These are phyloP conservation scores for Termitomyces sp. DNA, from an alignment of 768 basidiomycete genomes.

Conservation along the genomic window DNA sequence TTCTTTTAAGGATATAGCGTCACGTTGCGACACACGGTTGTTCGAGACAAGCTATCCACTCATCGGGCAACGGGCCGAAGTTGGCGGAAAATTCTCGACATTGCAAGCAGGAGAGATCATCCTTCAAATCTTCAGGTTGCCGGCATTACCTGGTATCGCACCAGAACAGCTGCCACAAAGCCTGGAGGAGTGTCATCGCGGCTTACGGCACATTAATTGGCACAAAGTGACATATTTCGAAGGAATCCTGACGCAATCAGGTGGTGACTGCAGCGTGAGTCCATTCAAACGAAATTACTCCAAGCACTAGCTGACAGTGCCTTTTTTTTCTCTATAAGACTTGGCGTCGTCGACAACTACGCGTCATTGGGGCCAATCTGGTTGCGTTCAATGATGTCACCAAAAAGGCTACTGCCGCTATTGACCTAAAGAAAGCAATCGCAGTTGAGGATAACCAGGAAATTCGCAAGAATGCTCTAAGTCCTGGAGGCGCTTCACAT, in stretches of 20 bases:
- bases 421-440: conserved; percentile 81
- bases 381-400: conserved; percentile 93
- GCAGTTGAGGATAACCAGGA: conserved; percentile 75
- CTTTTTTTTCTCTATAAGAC: conserved; percentile 37
- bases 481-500: conserved; percentile 29
- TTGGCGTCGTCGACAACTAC: conserved; percentile 77
- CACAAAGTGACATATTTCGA: conserved; percentile 94
- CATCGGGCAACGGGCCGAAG: conserved; percentile 67
- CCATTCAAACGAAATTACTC: not conserved
- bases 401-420: conserved; percentile 84
- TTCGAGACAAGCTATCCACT: conserved; percentile 81
- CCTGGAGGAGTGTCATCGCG: conserved; percentile 87
- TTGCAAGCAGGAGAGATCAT: conserved; percentile 83
- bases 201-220: conserved; percentile 87
- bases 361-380: conserved; percentile 80
- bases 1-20: conserved; percentile 81
- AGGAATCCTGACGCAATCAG: conserved; percentile 87
- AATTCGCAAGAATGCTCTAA: conserved; percentile 37
- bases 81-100: conserved; percentile 52
- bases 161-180: conserved; percentile 82
- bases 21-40: conserved; percentile 77
- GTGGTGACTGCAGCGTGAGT: conserved; percentile 88
- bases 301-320: not conserved
- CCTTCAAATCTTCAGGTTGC: conserved; percentile 86
- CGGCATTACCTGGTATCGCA: conserved; percentile 78